Conservation (phyloP, 2,329 filamentous ascomycete species). For the Pestalotiopsis sp. region DNA sequence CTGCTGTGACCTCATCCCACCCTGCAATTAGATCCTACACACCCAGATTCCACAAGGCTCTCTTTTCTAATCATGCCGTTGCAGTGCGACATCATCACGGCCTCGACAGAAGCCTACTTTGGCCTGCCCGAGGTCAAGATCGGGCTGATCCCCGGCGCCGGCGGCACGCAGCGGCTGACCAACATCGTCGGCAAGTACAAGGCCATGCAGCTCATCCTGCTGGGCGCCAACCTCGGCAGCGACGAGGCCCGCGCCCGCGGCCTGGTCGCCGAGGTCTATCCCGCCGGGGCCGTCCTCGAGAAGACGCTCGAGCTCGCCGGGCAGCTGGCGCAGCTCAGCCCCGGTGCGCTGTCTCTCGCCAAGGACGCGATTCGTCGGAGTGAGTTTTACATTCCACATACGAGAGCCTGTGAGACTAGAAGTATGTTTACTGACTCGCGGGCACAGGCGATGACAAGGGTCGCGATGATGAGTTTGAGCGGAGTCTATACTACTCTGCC, state of each 20-base stretch:
- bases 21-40: too few species aligned
- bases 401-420: background rate
- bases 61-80: conserved; percentile 1
- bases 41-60: background rate
- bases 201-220: conserved; percentile 50
- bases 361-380: conserved; percentile 15
- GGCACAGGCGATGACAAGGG: conserved; percentile 11
- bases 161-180: conserved; percentile 69
- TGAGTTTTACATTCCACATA: background rate
- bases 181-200: conserved; percentile 37
- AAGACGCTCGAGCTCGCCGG: conserved; percentile 39
- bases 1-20: too few species aligned
- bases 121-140: conserved; percentile 96
- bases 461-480: conserved; percentile 15
- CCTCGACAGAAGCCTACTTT: conserved; percentile 79
- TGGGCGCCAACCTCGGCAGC: conserved; percentile 39
- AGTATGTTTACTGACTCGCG: background rate
- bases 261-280: conserved; percentile 40
- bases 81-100: conserved; percentile 62
- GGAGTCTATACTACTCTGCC: conserved; percentile 15
- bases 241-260: conserved; percentile 41
- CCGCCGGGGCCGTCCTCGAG: conserved; percentile 36
- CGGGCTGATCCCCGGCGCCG: conserved; percentile 87
- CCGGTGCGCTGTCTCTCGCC: conserved; percentile 20
- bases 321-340: conserved; percentile 1